Conservation (phyloP, 2,329 filamentous ascomycete species). For the Fusarium incarnatum region DNA sequence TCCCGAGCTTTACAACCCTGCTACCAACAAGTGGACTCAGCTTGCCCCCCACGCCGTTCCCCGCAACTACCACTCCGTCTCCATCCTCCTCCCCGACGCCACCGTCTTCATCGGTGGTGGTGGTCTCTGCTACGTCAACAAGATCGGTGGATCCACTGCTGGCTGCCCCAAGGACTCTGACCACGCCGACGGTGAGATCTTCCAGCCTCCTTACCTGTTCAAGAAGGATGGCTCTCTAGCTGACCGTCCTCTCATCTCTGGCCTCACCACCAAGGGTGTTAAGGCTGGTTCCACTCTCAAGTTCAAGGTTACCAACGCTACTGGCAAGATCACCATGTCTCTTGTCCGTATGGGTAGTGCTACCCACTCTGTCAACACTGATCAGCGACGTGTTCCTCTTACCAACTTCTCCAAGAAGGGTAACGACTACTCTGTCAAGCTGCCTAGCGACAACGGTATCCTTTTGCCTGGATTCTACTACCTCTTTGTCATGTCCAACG, state of each 20-base stretch:
- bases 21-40: constrained; percentile 53
- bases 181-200: constrained; percentile 67
- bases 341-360: constrained; percentile 62
- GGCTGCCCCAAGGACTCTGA: constrained; percentile 53
- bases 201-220: constrained; percentile 66
- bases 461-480: constrained; percentile 65
- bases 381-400: constrained; percentile 65
- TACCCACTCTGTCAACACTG: constrained; percentile 69
- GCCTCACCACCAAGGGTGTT: constrained; percentile 11
- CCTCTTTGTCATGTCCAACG: constrained; percentile 56
- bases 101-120: constrained; percentile 64
- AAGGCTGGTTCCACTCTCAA: constrained; percentile 39
- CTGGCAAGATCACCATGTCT: constrained; percentile 49
- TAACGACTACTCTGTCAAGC: constrained; percentile 51
- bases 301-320: constrained; percentile 39
- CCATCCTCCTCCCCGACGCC: constrained; percentile 62
- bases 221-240: constrained; percentile 55
- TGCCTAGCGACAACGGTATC: constrained; percentile 62
- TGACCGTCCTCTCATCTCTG: constrained; percentile 43
- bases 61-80: constrained; percentile 63
- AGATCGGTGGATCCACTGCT: constrained; percentile 44
- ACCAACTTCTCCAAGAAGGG: constrained; percentile 43
- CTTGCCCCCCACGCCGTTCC: constrained; percentile 54
- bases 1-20: constrained; percentile 61
- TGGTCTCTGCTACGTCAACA: constrained; percentile 59